Evolutionary conservation across 345 rosid genomes (phyloP).

Genomic region (Moringa oleifera): DNA sequence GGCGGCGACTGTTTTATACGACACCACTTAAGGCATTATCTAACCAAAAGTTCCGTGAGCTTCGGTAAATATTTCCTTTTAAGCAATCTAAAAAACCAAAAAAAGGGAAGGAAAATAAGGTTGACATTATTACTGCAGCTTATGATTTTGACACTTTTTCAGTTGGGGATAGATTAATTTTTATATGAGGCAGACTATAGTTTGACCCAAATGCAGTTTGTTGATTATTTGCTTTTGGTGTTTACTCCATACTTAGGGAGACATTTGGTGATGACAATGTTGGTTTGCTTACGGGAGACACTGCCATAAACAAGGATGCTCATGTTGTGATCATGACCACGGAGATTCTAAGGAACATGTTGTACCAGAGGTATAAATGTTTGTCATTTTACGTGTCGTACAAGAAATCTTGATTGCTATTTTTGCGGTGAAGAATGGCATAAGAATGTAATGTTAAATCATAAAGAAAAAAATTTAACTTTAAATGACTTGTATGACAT

Average conservation of each 20-base stretch:
- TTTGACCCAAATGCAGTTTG: not conserved
- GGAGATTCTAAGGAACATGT: conserved; percentile 92
- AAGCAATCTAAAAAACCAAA: too few species aligned
- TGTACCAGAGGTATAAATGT: conserved; percentile 70
- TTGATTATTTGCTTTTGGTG: conserved; percentile 14
- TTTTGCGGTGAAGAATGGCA: not conserved
- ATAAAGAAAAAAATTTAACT: not conserved
- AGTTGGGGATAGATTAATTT: not conserved
- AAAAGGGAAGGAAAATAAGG: too few species aligned
- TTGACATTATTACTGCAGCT: too few species aligned
- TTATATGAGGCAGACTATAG: not conserved
- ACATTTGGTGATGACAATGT: conserved; percentile 87
- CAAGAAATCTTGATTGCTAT: not conserved
- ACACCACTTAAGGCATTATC: conserved; percentile 98
- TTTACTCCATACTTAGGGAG: conserved; percentile 32
- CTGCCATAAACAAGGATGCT: conserved; percentile 81
- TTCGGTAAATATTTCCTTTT: conserved; percentile 42
- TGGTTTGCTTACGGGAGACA: conserved; percentile 93
- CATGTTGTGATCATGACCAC: conserved; percentile 89
- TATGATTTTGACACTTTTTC: not conserved
- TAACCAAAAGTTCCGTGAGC: conserved; percentile 94
- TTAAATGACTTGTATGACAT: too few species aligned
- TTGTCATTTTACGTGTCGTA: not conserved
- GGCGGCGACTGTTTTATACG: conserved; percentile 79
- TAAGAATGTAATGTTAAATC: not conserved